Evolutionary conservation across 225 moss, liverwort and hornwort genomes (phyloP).

Genomic region (Neckera pumila): DNA sequence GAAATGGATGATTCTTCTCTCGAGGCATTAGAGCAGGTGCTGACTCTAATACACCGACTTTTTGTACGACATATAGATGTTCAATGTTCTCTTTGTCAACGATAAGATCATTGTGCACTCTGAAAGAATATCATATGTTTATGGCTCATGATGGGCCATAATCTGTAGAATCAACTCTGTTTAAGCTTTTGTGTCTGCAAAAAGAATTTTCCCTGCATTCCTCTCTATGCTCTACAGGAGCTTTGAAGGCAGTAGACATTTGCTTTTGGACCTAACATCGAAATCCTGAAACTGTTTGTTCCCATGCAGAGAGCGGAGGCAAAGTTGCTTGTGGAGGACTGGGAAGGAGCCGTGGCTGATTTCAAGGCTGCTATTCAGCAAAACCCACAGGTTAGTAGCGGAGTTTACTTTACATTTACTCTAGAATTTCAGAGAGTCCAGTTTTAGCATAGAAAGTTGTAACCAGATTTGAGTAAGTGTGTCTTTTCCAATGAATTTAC

Average conservation of each 20-base stretch:
- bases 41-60: neutral
- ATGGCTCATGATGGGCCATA: neutral
- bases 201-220: neutral
- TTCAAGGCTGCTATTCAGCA: conserved; percentile 66
- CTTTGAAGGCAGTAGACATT: neutral
- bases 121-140: neutral
- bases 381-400: conserved; percentile 66
- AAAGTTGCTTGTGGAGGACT: conserved; percentile 74
- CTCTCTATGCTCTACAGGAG: neutral
- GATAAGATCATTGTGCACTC: neutral
- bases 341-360: conserved; percentile 83
- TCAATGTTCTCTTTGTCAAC: neutral
- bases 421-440: neutral
- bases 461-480: neutral
- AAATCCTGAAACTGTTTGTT: neutral
- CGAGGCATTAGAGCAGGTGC: conserved; percentile 68
- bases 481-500: neutral
- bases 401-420: neutral
- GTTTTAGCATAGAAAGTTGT: neutral
- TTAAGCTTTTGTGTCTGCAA: neutral
- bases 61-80: neutral
- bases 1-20: conserved; percentile 55
- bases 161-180: neutral
- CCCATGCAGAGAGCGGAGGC: conserved; percentile 62
- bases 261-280: neutral